A percentile compares a stretch with the other conserved stretches of the same genome.
phyloP scores from a whole-genome alignment of 2,329 filamentous ascomycete genomes.

The Nigrospora osmanthi region DNA sequence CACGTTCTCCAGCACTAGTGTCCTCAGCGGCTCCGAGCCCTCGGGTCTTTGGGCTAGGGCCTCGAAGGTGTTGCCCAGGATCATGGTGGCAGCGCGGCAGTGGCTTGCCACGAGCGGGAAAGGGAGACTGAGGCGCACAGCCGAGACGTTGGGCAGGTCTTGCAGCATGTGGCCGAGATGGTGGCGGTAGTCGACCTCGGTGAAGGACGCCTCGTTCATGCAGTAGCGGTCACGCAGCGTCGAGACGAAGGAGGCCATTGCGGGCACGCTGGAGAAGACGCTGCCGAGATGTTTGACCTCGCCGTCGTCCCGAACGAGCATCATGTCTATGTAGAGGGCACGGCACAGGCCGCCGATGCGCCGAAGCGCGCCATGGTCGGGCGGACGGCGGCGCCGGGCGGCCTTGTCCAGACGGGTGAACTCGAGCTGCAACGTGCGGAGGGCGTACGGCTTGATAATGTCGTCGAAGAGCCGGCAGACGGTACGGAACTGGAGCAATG shows the following conservation, averaged over 20 bases:
- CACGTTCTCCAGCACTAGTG: conserved; percentile 41
- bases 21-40: conserved; percentile 33
- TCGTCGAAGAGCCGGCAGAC: conserved; percentile 42
- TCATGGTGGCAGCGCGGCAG: conserved; percentile 38
- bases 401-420: conserved; percentile 36
- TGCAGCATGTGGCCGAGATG: conserved; percentile 33
- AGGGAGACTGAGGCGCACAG: conserved; percentile 42
- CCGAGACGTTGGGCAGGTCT: conserved; percentile 33
- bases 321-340: conserved; percentile 42
- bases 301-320: conserved; percentile 45
- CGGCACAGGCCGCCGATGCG: conserved; percentile 39
- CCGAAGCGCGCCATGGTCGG: conserved; percentile 31
- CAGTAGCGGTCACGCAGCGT: conserved; percentile 36
- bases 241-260: conserved; percentile 36
- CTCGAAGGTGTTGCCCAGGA: conserved; percentile 44
- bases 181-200: conserved; percentile 36
- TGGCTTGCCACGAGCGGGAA: conserved; percentile 40
- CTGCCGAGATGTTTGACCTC: conserved; percentile 40
- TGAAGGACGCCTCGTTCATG: conserved; percentile 40
- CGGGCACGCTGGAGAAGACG: conserved; percentile 35
- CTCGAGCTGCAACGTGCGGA: conserved; percentile 40
- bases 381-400: conserved; percentile 21
- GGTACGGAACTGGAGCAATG: conserved; percentile 34
- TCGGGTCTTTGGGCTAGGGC: conserved; percentile 36
- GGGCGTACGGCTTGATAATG: conserved; percentile 34